Evolutionary conservation across 2,329 filamentous ascomycete species (phyloP), one percentile per base, ranked within the genome.

Genomic region (Alternaria arbusti): DNA sequence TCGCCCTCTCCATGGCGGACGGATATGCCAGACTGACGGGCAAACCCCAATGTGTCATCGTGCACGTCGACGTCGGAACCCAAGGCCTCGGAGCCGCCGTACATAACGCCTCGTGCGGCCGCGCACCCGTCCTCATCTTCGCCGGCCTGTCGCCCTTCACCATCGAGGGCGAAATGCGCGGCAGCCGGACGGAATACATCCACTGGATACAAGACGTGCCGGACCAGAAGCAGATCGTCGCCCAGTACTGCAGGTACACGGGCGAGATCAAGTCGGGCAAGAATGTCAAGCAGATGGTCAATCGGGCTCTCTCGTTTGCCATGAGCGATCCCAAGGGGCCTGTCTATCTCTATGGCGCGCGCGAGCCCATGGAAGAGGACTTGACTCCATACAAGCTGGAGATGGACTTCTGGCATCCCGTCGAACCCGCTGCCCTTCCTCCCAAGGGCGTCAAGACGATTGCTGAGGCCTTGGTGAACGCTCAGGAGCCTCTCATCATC

Each of bases 211-310:
- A 95, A 73, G 91, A 95, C 78, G 90, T 94, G 3, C 91, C 90
- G 0, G 91, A 95, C 72, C 92, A 95, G 78, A 92, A 91, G 77
- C 86, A 89, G 72, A 94, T 97, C 63, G 83, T 97, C 4, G 84
- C 87, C 0, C 93, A 97, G 81, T 97, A 97, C 79, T 97, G 94
- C 77, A 87, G 93, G 10, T 97, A 96, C 74, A 83, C 90, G 0
- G 92, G 86, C 4, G 94, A 97, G 82, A 89, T 97, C 79, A 94
- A 94, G 82, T 90, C 91, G 3, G 93, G 92, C 15, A 87, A 87
- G 74, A 97, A 96, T 73, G 88, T 96, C 64, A 96, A 96, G 84
- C 93, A 97, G 82, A 90, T 96, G 81, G 91, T 97, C 64, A 93
- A 93, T 75, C 89, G 93, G 1, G 93, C 93, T 0, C 79, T 97